phyloP scores from a whole-genome alignment of 2,329 filamentous ascomycete species.

The Fusarium algeriense region DNA sequence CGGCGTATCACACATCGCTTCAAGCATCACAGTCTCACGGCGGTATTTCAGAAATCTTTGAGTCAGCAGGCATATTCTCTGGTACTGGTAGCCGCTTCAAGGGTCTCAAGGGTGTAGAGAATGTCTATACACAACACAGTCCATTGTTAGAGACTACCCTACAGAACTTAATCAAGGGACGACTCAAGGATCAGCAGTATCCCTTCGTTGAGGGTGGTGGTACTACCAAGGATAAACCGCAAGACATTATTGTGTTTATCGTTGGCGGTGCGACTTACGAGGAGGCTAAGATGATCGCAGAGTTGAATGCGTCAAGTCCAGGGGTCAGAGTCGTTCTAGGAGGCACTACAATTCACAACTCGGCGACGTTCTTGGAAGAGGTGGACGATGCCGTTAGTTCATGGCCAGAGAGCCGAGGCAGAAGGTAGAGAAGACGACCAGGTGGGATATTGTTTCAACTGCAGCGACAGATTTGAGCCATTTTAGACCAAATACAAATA shows the following conservation, averaged over 20 bases:
- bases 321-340: constrained; percentile 91
- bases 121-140: constrained; percentile 98
- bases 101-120: constrained; percentile 96
- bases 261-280: constrained; percentile 95
- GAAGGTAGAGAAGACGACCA: constrained; percentile 36
- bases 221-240: constrained; percentile 91
- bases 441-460: constrained; percentile 2
- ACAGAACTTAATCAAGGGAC: constrained; percentile 93
- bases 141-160: constrained; percentile 87
- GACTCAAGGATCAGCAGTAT: constrained; percentile 86
- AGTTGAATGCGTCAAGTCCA: constrained; percentile 90
- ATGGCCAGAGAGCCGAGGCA: constrained; percentile 77
- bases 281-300: constrained; percentile 95
- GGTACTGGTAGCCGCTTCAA: constrained; percentile 90
- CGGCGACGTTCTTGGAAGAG: constrained; percentile 87
- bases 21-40: constrained; percentile 80
- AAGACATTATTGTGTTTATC: constrained; percentile 96
- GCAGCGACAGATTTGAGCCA: constrained; percentile 14
- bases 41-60: constrained; percentile 91
- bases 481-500: background rate
- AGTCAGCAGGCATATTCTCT: constrained; percentile 90
- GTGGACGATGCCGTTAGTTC: constrained; percentile 87
- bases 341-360: constrained; percentile 90
- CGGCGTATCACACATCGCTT: constrained; percentile 88
- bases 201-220: constrained; percentile 93